Evolutionary conservation across 495 filamentous ascomycete genomes (phyloP), one percentile per base, ranked within the genome.

Genomic region (Aspergillus baeticus): DNA sequence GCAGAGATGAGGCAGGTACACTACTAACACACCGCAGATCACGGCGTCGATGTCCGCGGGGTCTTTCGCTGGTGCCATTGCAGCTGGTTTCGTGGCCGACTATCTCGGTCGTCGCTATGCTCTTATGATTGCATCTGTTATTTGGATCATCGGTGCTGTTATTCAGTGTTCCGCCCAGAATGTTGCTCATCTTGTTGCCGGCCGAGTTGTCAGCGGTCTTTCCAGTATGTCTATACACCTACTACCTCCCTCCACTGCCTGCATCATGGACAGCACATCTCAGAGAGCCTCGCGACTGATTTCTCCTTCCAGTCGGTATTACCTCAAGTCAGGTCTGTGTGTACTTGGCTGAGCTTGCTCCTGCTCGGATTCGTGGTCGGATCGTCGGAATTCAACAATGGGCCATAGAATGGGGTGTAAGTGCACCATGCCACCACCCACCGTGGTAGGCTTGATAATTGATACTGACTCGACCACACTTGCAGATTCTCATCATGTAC

Each of bases 281-380:
- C n/a, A n/a, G 26, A 29, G 26, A 29, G 8, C 26, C 3, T 29
- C 4, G 26, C 3, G 26, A 3, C 26, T 29, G 17, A 26, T 42
- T 37, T 38, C 17, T 10, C 20, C 22, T 6, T 0, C 15, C 11
- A 65, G 87, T 91, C 50, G 87, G 87, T 55, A 84, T 91, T 57
- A 89, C 87, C 2, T 89, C 86, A 2, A 87, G 87, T 1, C 87
- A 90, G 60, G 88, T 90, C 0, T 87, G 85, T n/a, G 88, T 91
- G n/a, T 92, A 91, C 68, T 78, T 90, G 3, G 87, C 87, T 38
- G 87, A 92, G 64, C 81, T 90, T 35, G 82, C 87, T 5, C 82
- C 83, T 46, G 82, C 84, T 20, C 80, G 84, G 35, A 85, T 85
- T 68, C 77, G 82, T 35, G 88, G 88, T 31, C 83, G 81, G 0